A percentile compares a stretch with the other conserved stretches of the same genome.
Conservation (phyloP, 352 stramenopile genomes). For the Phytophthora kernoviae region DNA sequence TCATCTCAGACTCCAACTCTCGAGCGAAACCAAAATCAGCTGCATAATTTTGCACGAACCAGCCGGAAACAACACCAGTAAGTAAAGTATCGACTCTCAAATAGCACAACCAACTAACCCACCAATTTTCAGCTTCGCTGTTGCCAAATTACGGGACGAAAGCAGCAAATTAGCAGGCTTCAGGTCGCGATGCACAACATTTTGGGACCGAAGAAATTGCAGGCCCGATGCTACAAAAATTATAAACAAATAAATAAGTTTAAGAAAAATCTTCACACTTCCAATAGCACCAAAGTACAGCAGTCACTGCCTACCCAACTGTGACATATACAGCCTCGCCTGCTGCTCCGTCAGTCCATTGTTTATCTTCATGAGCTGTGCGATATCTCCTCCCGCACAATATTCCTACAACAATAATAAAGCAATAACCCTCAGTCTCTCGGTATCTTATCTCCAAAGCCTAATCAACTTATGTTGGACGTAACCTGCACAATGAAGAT, state of each 20-base stretch:
- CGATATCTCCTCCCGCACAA: slow-evolving; percentile 77
- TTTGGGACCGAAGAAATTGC: slow-evolving; percentile 77
- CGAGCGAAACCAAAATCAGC: slow-evolving; percentile 80
- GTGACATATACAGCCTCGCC: slow-evolving; percentile 78
- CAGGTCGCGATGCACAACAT: slow-evolving; percentile 78
- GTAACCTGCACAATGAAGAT: slow-evolving; percentile 83
- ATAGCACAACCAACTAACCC: neutral
- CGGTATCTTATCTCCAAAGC: neutral
- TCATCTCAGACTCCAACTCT: slow-evolving; percentile 67
- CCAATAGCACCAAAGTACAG: neutral
- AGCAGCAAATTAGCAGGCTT: slow-evolving; percentile 81
- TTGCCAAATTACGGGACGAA: slow-evolving; percentile 66
- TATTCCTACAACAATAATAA: slow-evolving; percentile 55
- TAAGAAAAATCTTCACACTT: neutral
- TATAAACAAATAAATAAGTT: neutral
- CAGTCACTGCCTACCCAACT: slow-evolving; percentile 53
- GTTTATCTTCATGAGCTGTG: slow-evolving; percentile 70
- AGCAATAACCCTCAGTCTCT: neutral
- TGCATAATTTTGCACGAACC: slow-evolving; percentile 22
- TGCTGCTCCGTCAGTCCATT: slow-evolving; percentile 67
- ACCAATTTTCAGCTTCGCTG: slow-evolving; percentile 83
- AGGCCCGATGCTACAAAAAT: slow-evolving; percentile 58
- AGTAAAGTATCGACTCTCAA: slow-evolving; percentile 29
- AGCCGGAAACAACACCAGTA: neutral
- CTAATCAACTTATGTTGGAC: neutral